Conservation (phyloP, 2,329 filamentous ascomycete species). For the Ophiostoma sp. region DNA sequence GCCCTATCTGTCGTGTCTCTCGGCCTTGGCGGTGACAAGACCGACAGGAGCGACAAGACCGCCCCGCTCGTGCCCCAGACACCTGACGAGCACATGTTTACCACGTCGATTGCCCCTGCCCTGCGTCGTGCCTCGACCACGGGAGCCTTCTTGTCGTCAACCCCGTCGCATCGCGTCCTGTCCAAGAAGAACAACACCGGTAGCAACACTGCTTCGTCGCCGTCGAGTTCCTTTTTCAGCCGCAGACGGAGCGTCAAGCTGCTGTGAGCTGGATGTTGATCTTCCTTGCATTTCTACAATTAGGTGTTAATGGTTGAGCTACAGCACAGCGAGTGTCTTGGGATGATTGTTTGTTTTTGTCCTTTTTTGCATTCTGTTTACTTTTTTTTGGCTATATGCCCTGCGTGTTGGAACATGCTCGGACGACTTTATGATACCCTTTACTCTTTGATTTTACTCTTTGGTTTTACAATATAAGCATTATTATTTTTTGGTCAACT, state of each 20-base stretch:
- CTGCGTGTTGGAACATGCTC: slow-evolving; percentile 5
- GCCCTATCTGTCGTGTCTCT: slow-evolving; percentile 18
- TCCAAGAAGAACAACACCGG: slow-evolving; percentile 36
- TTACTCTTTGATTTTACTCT: slow-evolving; percentile 7
- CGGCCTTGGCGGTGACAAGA: neutral
- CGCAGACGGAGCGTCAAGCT: slow-evolving; percentile 22
- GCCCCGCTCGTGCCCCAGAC: slow-evolving; percentile 34
- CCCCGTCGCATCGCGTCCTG: neutral
- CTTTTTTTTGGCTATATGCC: neutral
- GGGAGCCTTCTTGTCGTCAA: slow-evolving; percentile 32
- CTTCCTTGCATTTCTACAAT: neutral
- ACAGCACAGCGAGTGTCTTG: slow-evolving; percentile 10
- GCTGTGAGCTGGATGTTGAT: neutral
- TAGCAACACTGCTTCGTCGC: neutral
- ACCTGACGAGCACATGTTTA: slow-evolving; percentile 23
- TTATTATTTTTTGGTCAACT: neutral
- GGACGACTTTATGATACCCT: slow-evolving; percentile 24
- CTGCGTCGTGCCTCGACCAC: slow-evolving; percentile 12
- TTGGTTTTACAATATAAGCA: slow-evolving; percentile 4
- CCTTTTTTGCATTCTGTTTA: neutral
- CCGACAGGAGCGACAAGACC: slow-evolving; percentile 32
- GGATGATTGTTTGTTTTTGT: neutral
- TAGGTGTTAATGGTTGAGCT: neutral
- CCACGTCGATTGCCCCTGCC: neutral
- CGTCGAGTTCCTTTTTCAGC: slow-evolving; percentile 13